A percentile compares a stretch with the other conserved stretches of the same genome.
Evolutionary conservation across 192 early-diverging fungal genomes (phyloP).

Genomic region (Umbelopsis sp.): DNA sequence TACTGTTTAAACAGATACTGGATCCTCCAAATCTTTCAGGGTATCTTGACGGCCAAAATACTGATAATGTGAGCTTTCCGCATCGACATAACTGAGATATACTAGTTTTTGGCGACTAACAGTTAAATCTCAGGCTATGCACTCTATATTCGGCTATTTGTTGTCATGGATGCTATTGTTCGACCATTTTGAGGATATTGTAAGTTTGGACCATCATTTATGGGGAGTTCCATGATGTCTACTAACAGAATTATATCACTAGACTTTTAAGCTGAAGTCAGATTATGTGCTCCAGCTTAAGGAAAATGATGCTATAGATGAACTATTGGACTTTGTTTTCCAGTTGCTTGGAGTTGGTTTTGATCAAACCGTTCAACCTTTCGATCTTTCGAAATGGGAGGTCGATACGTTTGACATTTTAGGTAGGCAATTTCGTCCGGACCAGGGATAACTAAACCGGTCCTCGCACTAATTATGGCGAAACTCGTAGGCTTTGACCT

Average conservation of each 20-base stretch:
- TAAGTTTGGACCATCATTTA: slow-evolving; percentile 39
- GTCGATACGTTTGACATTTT: slow-evolving; percentile 65
- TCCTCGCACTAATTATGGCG: not conserved
- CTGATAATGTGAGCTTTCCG: not conserved
- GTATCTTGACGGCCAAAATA: not conserved
- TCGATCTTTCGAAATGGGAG: slow-evolving; percentile 73
- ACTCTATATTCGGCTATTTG: slow-evolving; percentile 65
- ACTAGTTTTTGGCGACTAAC: not conserved
- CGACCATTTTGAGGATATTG: slow-evolving; percentile 78
- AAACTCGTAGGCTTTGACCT: slow-evolving; percentile 47
- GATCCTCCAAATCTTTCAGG: not conserved
- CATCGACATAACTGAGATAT: not conserved
- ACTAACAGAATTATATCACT: slow-evolving; percentile 12
- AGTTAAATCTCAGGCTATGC: slow-evolving; percentile 28
- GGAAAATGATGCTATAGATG: slow-evolving; percentile 46
- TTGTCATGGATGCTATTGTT: slow-evolving; percentile 75
- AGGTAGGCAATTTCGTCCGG: slow-evolving; percentile 42
- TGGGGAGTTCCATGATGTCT: not conserved
- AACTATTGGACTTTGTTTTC: slow-evolving; percentile 66
- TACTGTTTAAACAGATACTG: not conserved
- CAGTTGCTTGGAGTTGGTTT: slow-evolving; percentile 64
- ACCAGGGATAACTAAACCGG: not conserved
- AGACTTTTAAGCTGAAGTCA: slow-evolving; percentile 69
- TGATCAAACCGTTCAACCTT: slow-evolving; percentile 44
- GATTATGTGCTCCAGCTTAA: slow-evolving; percentile 61